Conservation (phyloP, 306 rosid genomes). For the cucumber (Cucumis sativus) region DNA sequence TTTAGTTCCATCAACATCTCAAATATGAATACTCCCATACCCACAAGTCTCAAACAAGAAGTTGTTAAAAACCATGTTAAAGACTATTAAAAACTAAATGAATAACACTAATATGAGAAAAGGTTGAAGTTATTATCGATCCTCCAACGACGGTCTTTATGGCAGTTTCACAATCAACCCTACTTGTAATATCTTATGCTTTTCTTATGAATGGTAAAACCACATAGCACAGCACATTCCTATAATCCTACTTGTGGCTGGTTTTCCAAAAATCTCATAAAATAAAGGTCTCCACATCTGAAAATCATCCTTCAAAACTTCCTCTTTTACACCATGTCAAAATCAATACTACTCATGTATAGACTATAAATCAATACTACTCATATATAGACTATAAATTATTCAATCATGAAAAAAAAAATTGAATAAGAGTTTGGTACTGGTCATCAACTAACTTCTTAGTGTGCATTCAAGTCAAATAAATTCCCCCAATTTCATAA, state of each 20-base stretch:
- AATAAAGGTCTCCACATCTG: slow-evolving; percentile 86
- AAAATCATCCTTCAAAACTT: not conserved
- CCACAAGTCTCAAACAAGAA: no score
- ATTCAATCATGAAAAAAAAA: not conserved
- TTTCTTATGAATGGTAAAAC: slow-evolving; percentile 79
- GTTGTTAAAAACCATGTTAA: no score
- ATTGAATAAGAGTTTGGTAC: not conserved
- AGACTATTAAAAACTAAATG: no score
- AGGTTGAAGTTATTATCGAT: slow-evolving; percentile 77
- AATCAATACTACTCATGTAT: not conserved
- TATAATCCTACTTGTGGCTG: slow-evolving; percentile 71
- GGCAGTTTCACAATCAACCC: slow-evolving; percentile 60
- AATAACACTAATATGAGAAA: no score
- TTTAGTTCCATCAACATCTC: no score
- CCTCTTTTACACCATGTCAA: not conserved
- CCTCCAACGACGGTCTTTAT: slow-evolving; percentile 86
- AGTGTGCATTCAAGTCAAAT: not conserved
- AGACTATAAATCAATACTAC: not conserved
- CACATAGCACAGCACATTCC: slow-evolving; percentile 79
- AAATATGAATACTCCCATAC: no score
- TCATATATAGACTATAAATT: not conserved
- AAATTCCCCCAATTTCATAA: not conserved
- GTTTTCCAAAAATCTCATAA: slow-evolving; percentile 83
- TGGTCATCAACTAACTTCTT: not conserved
- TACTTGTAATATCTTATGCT: slow-evolving; percentile 49